Evolutionary conservation across 805 yeast genomes (phyloP), one percentile per base, ranked within the genome.

Genomic region (Saccharomyces mikatae): DNA sequence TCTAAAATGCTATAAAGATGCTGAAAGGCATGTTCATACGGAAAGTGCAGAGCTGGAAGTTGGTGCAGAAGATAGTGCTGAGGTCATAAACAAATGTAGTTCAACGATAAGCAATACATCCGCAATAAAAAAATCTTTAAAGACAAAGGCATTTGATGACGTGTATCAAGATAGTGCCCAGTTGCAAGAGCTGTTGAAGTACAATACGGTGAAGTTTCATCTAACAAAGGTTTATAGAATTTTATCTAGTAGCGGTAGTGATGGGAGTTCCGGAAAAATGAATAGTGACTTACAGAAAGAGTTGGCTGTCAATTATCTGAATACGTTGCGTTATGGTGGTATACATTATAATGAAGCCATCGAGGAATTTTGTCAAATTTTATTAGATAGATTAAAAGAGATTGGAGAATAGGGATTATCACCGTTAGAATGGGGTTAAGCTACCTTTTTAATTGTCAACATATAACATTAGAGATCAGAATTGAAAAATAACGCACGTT

Each of bases 291-390:
- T 72, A 52, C 68, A 83, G 46, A 62, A 71, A 30, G 84, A 81
- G 50, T 72, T 84, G 3, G 83, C 83, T 6, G 77, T 80, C 51
- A 75, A 80, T 64, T 82, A 84, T 56, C 67, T 85, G 27, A 77
- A 80, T 29, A 80, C 82, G 41, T 66, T 85, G 41, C 63, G 89
- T 31, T 64, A 62, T 4, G 84, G 83, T 9, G 90, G 91, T 0
- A 58, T 75, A 0, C 88, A 84, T 60, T 77, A 77, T 50, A 85
- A 85, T 63, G 81, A 74, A 54, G 71, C 83, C 21, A 77, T 85
- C 13, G 88, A 84, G 64, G 89, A 84, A 56, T 85, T 85, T 66
- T 78, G 84, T 46, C 68, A 62, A 47, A 56, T 62, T 28, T 57
- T 52, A 50, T 52, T 64, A 41, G 52, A 51, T 14, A 53, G 56